These are phyloP conservation scores for Hanseniaspora lindneri DNA, from an alignment of 805 yeast genomes.

Conservation along the genomic window DNA sequence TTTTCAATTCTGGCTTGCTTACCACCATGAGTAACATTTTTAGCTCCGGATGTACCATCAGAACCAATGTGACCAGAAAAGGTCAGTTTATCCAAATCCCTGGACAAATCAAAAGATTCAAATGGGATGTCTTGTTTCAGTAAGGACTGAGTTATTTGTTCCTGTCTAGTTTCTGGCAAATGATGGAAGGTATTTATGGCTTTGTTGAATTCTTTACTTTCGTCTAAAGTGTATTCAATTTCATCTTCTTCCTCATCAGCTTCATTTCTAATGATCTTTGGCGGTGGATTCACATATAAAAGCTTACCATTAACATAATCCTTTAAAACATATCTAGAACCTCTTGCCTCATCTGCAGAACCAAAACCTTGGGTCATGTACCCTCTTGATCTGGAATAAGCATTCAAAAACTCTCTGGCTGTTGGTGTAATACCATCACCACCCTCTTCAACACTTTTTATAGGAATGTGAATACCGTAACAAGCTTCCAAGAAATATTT, in stretches of 20 bases:
- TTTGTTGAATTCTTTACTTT: conserved; percentile 53
- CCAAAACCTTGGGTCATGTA: conserved; percentile 96
- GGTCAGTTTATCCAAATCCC: conserved; percentile 58
- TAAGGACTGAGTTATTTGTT: conserved; percentile 58
- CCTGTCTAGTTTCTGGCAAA: conserved; percentile 61
- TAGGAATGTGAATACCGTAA: conserved; percentile 82
- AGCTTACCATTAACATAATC: conserved; percentile 92
- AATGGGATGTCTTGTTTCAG: conserved; percentile 37
- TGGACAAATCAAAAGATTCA: conserved; percentile 50
- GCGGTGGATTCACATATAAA: conserved; percentile 80
- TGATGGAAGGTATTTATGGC: conserved; percentile 56
- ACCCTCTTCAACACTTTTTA: conserved; percentile 68
- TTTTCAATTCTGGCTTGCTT: conserved; percentile 66
- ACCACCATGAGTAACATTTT: conserved; percentile 61
- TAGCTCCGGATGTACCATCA: conserved; percentile 34
- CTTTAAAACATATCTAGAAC: conserved; percentile 80
- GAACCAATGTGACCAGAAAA: conserved; percentile 67
- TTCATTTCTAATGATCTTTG: conserved; percentile 31
- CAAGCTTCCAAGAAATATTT: conserved; percentile 78
- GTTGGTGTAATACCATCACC: conserved; percentile 75
- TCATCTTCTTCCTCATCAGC: conserved; percentile 34
- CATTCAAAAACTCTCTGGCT: conserved; percentile 74
- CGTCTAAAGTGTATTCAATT: conserved; percentile 40
- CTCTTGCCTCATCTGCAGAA: conserved; percentile 90
- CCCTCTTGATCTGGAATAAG: conserved; percentile 94